Evolutionary conservation across 1,284 basidiomycete genomes (phyloP), one percentile per base, ranked within the genome.

Genomic region (Calocybe gambosa): DNA sequence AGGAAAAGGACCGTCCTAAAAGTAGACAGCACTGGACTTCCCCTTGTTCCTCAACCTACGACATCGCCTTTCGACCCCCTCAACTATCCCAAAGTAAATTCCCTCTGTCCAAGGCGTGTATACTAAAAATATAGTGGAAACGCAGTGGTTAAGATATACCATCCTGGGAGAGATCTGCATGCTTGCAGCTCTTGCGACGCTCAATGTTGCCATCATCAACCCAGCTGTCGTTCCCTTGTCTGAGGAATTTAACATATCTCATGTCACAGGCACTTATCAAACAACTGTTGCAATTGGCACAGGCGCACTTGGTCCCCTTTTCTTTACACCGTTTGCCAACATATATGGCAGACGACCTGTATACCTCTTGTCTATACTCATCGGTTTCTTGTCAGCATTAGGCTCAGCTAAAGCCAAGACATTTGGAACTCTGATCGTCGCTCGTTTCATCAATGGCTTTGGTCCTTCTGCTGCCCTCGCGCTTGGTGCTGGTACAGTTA

Each of bases 401-500:
- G 65, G 62, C 12, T 65, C 64, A 13, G 65, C 61, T n/a, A 58
- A 50, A 26, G 58, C 63, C 9, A 57, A 46, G n/a, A 58, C 62
- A 0, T 66, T 52, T 35, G 61, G 59, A 1, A 60, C 58, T 13
- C 50, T 65, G 9, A 52, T 66, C 12, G 50, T 62, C 25, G 62
- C 62, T 23, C 56, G 65, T 39, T 60, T 58, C n/a, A 53, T 66
- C 40, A 65, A 65, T 39, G 65, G 65, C 6, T 59, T 65, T 18
- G 64, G 60, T 12, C 60, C 64, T 25, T 63, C 63, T 18, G 64
- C 64, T 21, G 64, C 64, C 13, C 46, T 63, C 25, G 60, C 59
- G 21, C 54, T 68, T 29, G 65, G 66, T 23, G 65, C 64, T n/a
- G 66, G 64, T 29, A 67, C 65, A 6, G 63, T 68, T 15, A 61